Evolutionary conservation across 768 basidiomycete genomes (phyloP), one percentile per base, ranked within the genome.

Genomic region (Podaxis carcinomalis): DNA sequence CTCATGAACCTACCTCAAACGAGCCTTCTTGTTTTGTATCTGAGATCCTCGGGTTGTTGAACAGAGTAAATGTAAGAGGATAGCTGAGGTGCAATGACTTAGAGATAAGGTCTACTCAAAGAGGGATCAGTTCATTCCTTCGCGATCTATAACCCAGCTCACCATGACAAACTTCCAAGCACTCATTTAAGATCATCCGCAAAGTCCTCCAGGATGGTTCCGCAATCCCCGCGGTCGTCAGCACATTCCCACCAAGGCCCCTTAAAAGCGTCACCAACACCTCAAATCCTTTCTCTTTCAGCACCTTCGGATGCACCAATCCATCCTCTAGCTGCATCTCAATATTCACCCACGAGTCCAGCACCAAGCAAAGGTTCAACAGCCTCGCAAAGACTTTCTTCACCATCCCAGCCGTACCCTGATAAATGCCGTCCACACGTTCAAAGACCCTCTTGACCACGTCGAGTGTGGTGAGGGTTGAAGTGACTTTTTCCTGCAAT

Each of bases 261-360:
- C 78, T 80, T 21, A 88, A 64, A 37, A 89, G 67, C 27, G 74
- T 72, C 4, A 78, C 72, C 23, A 81, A 70, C 16, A 80, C 78
- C 28, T 73, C 66, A 19, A 78, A 71, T 2, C 82, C 77, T 62
- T 76, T 80, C 36, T 77, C 72, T 67, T 79, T 83, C 64, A 92
- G 69, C 2, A 74, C 70, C 3, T 68, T 68, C 0, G 90, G 88
- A 11, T 77, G 74, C 27, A 76, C 72, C 47, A 79, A 68, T 14
- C 69, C 78, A 21, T 75, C 75, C 51, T 78, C 70, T 23, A 63
- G 66, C n/a, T 70, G 64, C 21, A 75, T 73, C 46, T 76, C 74
- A n/a, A 74, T 75, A 54, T 83, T 82, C 36, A 78, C 68, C 85
- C 89, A 91, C 35, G 79, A 69, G 62, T 88, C 87, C 37, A 89